Evolutionary conservation across 1,284 basidiomycete genomes (phyloP).

Genomic region (Ganoderma meredithae): DNA sequence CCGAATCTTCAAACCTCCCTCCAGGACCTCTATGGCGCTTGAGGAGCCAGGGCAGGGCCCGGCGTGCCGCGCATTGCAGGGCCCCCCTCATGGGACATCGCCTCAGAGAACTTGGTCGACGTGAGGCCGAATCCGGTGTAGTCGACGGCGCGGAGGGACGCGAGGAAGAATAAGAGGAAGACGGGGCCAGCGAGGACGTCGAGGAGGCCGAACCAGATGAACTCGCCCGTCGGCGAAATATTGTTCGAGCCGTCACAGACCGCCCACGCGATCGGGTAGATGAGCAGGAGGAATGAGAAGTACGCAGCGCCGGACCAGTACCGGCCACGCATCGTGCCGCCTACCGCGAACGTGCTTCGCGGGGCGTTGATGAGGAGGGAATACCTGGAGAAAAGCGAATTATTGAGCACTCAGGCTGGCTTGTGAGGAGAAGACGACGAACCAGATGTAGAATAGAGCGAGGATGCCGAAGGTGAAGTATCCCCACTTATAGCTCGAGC

Average conservation of each 20-base stretch:
- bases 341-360: conserved; percentile 45
- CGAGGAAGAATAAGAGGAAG: conserved; percentile 48
- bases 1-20: neutral
- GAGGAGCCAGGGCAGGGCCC: neutral
- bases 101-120: conserved; percentile 7
- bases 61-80: neutral
- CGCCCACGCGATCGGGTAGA: conserved; percentile 60
- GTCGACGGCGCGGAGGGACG: conserved; percentile 39
- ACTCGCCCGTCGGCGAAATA: conserved; percentile 52
- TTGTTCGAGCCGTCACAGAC: conserved; percentile 55
- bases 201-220: conserved; percentile 67
- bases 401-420: neutral
- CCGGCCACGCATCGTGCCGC: conserved; percentile 46
- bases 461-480: conserved; percentile 55
- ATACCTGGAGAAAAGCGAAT: conserved; percentile 36
- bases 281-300: conserved; percentile 57
- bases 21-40: neutral
- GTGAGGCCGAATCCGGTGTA: conserved; percentile 21
- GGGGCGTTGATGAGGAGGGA: conserved; percentile 41
- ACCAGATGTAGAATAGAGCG: conserved; percentile 58
- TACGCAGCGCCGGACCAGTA: conserved; percentile 52
- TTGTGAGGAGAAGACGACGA: conserved; percentile 20
- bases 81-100: neutral
- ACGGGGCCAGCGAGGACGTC: conserved; percentile 64
- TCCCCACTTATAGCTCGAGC: conserved; percentile 60